Percentiles rank a stretch among this genome's conserved stretches.
phyloP scores from a whole-genome alignment of 306 rosid genomes.

The Prunus mongolica region DNA sequence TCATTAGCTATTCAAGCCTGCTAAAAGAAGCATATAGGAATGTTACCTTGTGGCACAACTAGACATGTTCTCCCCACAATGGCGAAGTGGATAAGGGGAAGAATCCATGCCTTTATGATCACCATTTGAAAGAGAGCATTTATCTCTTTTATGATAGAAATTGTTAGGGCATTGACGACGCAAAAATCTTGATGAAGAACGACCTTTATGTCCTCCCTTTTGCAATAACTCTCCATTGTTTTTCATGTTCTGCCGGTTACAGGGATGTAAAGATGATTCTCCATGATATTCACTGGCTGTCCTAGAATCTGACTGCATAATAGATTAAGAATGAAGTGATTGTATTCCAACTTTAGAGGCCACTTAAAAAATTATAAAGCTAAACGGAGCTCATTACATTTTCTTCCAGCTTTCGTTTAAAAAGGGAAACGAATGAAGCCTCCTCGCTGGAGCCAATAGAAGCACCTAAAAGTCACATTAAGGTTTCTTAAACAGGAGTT shows the following conservation, averaged over 20 bases:
- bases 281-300: slow-evolving; percentile 31
- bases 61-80: slow-evolving; percentile 19
- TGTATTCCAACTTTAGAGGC: slow-evolving; percentile 10
- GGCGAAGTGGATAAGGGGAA: slow-evolving; percentile 22
- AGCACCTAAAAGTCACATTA: slow-evolving; percentile 42
- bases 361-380: slow-evolving; percentile 11
- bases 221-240: slow-evolving; percentile 25
- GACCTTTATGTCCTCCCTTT: slow-evolving; percentile 35
- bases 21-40: slow-evolving; percentile 6
- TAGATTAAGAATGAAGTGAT: slow-evolving; percentile 22
- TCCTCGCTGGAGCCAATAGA: slow-evolving; percentile 37
- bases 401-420: slow-evolving; percentile 46
- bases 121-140: slow-evolving; percentile 21
- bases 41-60: slow-evolving; percentile 35
- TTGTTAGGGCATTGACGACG: slow-evolving; percentile 28
- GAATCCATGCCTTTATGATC: slow-evolving; percentile 33
- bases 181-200: slow-evolving; percentile 35
- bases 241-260: slow-evolving; percentile 31
- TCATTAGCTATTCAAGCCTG: slow-evolving; percentile 14
- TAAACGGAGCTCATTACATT: slow-evolving; percentile 47
- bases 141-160: slow-evolving; percentile 19
- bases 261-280: slow-evolving; percentile 46
- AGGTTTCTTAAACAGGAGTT: slow-evolving; percentile 16
- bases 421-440: slow-evolving; percentile 36
- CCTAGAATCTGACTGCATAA: slow-evolving; percentile 46